Base-by-base conservation (phyloP, 768 basidiomycete species). In the Calocybe indica region DNA sequence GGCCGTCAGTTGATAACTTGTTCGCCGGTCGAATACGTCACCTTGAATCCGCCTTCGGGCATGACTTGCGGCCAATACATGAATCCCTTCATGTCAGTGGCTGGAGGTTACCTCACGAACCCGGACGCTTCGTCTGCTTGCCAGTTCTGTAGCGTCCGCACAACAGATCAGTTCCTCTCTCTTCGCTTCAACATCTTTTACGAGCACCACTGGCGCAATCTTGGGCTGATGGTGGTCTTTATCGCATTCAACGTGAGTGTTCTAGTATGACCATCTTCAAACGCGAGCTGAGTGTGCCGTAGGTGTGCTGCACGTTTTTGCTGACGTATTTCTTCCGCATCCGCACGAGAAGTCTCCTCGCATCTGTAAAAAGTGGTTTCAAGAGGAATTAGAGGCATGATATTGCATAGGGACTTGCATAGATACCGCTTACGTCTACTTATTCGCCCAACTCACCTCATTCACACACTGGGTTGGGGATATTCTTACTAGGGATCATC, bases 81-180 rank as follows among this genome's bases (percentile, higher is more conserved):
- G 58, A 40, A 60, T 13, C 57, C 65, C 0, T 89, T 73, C 63
- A 78, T 83, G 11, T 48, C 60, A 0, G 38, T 52, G 1, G 66
- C 70, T 5, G 79, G 84, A 0, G 84, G 85, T 7, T 82, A 81
- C 52, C 61, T 88, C 29, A 55, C 67, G 15, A 75, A 85, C 53
- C 70, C 78, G 1, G 59, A 73, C n/a, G 77, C 81, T 3, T 74
- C 75, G 0, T 48, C 62, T n/a, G 62, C 57, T 38, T 88, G 85
- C 58, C 49, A 68, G 14, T 84, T 78, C 62, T 92, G 89, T 57
- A 62, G 79, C 3, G 68, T 72, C 34, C 58, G 68, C n/a, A 73
- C 72, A 0, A 80, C 84, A 0, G 82, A 89, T 58, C 60, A 72
- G 37, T 89, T 77, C 68, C 63, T 87, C 33, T 58, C 50, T 22